Conservation (phyloP, 176 grass and related monocot species). For the Cenchrus fungigraminus region DNA sequence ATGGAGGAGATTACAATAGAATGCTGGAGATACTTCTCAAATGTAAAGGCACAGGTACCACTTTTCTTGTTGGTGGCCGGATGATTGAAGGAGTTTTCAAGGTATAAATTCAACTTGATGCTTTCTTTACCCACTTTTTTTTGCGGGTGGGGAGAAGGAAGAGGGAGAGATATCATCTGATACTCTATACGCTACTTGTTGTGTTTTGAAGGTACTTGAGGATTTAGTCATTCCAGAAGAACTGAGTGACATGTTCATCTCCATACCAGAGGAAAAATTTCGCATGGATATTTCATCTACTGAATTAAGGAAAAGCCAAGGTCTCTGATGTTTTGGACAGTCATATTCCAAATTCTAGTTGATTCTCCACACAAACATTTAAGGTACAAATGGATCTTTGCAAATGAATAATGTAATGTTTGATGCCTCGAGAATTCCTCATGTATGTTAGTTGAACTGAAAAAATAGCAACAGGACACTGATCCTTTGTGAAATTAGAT, state of each 20-base stretch:
- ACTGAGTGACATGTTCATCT: conserved; percentile 82
- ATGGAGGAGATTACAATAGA: conserved; percentile 71
- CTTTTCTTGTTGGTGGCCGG: conserved; percentile 88
- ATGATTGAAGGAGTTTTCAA: conserved; percentile 92
- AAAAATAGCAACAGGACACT: too few species aligned
- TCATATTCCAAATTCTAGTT: conserved; percentile 13
- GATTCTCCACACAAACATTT: neutral
- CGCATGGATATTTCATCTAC: conserved; percentile 87
- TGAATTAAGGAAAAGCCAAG: conserved; percentile 64
- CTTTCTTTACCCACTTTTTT: conserved; percentile 27
- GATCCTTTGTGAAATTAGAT: too few species aligned
- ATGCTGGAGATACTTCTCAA: conserved; percentile 89
- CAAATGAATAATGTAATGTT: neutral
- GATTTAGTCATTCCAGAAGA: conserved; percentile 81
- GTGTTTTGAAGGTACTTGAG: conserved; percentile 65
- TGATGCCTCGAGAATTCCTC: neutral
- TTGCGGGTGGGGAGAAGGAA: neutral
- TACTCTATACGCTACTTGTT: conserved; percentile 12
- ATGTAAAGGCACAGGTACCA: conserved; percentile 83
- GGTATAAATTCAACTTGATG: conserved; percentile 46
- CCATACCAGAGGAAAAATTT: conserved; percentile 77
- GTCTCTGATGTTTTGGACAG: conserved; percentile 39
- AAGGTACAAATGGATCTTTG: conserved; percentile 27
- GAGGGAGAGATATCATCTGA: neutral
- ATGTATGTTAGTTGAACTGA: conserved; percentile 20